Conservation (phyloP, 495 filamentous ascomycete species). For the Tuber borchii region DNA sequence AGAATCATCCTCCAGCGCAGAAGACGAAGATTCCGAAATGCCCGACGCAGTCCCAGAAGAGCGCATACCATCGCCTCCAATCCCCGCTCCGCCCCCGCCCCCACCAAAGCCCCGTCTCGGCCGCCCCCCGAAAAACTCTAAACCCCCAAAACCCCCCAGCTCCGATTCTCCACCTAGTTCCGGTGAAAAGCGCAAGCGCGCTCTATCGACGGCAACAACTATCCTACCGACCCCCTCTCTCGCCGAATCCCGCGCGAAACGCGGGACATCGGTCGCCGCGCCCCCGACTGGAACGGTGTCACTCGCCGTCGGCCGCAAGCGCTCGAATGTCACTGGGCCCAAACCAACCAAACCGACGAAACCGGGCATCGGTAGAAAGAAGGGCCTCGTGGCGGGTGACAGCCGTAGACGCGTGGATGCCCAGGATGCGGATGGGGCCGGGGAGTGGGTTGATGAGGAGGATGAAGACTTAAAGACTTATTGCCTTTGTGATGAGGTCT, state of each 20-base stretch:
- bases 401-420: constrained; percentile 42
- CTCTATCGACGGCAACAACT: constrained; percentile 13
- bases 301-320: constrained; percentile 17
- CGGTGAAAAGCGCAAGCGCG: constrained; percentile 23
- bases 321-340: constrained; percentile 24
- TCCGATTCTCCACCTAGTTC: background rate
- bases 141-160: constrained; percentile 11
- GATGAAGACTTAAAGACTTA: constrained; percentile 83
- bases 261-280: constrained; percentile 17
- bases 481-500: constrained; percentile 85
- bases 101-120: constrained; percentile 26
- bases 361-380: constrained; percentile 23
- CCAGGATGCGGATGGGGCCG: constrained; percentile 46
- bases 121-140: constrained; percentile 27
- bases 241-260: constrained; percentile 28
- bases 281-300: background rate
- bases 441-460: constrained; percentile 66
- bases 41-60: constrained; percentile 24
- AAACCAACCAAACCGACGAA: constrained; percentile 17
- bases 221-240: constrained; percentile 5
- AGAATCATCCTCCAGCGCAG: constrained; percentile 33
- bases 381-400: constrained; percentile 26
- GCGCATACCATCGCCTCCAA: background rate
- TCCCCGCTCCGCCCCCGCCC: constrained; percentile 9
- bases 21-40: constrained; percentile 43